phyloP scores from a whole-genome alignment of 139 green algal genomes.

The Coccomyxa sp. region DNA sequence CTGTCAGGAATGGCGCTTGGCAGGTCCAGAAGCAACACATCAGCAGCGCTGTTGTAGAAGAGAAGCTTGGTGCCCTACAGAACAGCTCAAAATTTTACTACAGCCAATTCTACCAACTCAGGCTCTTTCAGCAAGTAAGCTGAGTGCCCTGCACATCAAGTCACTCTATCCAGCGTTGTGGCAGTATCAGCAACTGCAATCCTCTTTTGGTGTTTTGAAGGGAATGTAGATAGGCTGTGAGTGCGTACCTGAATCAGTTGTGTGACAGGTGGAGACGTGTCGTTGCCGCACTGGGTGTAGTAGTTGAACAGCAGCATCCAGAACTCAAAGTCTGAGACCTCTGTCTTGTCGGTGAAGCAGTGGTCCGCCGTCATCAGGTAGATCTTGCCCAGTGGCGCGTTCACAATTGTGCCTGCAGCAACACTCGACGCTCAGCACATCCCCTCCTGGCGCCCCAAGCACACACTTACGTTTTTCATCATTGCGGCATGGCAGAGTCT shows the following conservation, averaged over 20 bases:
- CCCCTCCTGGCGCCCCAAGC: background rate
- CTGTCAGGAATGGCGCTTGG: background rate
- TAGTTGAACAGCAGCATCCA: background rate
- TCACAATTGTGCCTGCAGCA: background rate
- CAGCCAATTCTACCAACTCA: background rate
- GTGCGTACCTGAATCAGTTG: background rate
- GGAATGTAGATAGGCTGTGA: background rate
- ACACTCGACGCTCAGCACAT: background rate
- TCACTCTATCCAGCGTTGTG: background rate
- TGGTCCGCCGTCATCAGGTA: background rate
- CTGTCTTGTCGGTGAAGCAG: background rate
- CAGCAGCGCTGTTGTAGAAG: background rate
- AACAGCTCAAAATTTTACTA: background rate
- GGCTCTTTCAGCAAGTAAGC: background rate
- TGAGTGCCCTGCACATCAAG: background rate
- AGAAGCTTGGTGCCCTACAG: background rate
- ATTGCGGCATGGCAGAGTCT: background rate
- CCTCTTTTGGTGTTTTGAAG: too few species aligned
- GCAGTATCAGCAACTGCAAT: background rate
- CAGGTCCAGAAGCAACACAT: background rate
- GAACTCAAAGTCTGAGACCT: background rate
- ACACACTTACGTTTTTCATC: background rate
- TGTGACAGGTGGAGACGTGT: background rate
- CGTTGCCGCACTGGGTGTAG: background rate
- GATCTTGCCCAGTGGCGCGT: background rate